Base-by-base conservation (phyloP, 257 asterid species). In the Rehmannia glutinosa region DNA sequence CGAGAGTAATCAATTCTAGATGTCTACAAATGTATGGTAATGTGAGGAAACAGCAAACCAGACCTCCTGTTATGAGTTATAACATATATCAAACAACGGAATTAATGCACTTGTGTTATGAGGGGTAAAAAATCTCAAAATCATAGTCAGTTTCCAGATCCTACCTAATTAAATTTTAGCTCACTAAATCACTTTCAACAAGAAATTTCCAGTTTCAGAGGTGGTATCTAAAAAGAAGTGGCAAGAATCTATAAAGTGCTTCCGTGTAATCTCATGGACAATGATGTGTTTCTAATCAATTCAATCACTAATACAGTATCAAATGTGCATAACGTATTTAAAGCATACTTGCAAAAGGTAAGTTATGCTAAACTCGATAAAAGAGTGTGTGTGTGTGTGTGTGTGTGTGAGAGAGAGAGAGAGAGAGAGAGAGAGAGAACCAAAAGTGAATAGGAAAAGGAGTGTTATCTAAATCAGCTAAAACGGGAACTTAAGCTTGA, bases 271-370 rank as follows among this genome's bases (percentile, higher is more conserved):
- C n/a, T n/a, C n/a, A n/a, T n/a, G n/a, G n/a, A n/a, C n/a, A n/a
- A n/a, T n/a, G n/a, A n/a, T n/a, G n/a, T n/a, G n/a, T 24, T 51
- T 21, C 42, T 46, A 69, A 28, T 55, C 73, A 75, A 62, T 27
- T 10, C 9, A 10, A 53, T 5, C 42, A 17, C 27, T 8, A 17
- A 38, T n/a, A 68, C 47, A 15, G 15, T 4, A 41, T 33, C 33
- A 42, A 25, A 66, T 64, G 43, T 3, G 33, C 69, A 60, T 41
- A 41, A 41, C 46, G 12, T 1, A 41, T 41, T 41, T 41, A 3
- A 19, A 49, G 17, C 55, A 49, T 17, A 20, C 51, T 8, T 49
- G 49, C 42, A 54, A 21, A 65, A 57, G 55, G 54, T 32, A 46
- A 20, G 70, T 17, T 60, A n/a, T 6, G 74, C 56, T 51, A 64